Evolutionary conservation across 2,329 filamentous ascomycete genomes (phyloP), one percentile per base, ranked within the genome.

Genomic region (Zasmidium cellare): DNA sequence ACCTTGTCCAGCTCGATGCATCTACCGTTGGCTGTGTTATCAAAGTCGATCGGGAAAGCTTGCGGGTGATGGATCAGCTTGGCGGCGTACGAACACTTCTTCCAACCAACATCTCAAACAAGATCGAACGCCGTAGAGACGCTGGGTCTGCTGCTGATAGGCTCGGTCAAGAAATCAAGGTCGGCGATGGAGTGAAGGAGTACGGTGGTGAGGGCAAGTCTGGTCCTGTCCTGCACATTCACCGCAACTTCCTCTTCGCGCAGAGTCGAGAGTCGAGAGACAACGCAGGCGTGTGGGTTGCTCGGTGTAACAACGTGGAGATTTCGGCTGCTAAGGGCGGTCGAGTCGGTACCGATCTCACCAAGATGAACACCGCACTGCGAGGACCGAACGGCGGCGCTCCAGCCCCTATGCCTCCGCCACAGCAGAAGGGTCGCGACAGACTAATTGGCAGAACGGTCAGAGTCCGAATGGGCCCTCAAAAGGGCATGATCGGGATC

Each of bases 261-360:
- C 90, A 96, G 71, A 96, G 90, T 71, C 87, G 92, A 61, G 84
- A 89, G 46, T 87, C 87, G 54, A 89, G 87, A 46, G 92, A 97
- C 71, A 96, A 97, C 69, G 88, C 91, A 0, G 87, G 94, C 63
- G 87, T 97, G 9, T 96, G 96, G 70, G 93, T 97, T 31, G 88
- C 90, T 16, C 87, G 92, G 61, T 89, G 91, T 46, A 88, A 84
- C 67, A 96, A 92, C 70, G 90, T 99, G 59, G 87, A 88, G 51
- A 96, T 92, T 0, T 86, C 97, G 35, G 92, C 92, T n/a, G 92
- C 93, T 44, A 97, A 97, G 78, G 93, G 92, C 65, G 92, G 92
- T 24, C 86, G 92, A 57, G 88, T 82, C 58, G 86, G 89, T 0
- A 90, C 91, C 1, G 93, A 97, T 75, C 80, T 97, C 55, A 88